These are phyloP conservation scores for Sporothrix protearum DNA, from an alignment of 2,329 filamentous ascomycete species.

Conservation along the genomic window DNA sequence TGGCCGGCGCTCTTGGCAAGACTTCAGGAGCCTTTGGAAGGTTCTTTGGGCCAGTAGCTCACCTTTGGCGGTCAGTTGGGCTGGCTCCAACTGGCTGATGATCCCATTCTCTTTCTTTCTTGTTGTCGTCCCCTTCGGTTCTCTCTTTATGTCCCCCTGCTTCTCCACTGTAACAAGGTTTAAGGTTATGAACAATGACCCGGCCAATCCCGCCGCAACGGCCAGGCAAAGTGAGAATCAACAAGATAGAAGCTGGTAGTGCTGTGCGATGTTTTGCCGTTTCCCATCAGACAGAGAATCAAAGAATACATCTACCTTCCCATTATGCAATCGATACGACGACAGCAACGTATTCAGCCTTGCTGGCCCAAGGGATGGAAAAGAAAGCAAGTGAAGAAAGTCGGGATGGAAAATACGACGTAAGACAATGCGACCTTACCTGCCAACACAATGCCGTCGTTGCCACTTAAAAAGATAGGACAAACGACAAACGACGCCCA, in stretches of 20 bases:
- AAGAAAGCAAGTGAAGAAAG: background rate
- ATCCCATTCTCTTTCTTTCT: background rate
- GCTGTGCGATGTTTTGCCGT: background rate
- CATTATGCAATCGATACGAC: background rate
- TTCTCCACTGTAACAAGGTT: background rate
- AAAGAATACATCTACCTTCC: background rate
- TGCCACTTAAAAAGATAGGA: background rate
- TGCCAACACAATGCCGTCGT: background rate
- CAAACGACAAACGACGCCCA: background rate
- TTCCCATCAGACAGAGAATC: background rate
- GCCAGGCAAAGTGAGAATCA: background rate
- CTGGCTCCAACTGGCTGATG: no score
- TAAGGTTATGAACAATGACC: slow-evolving; percentile 3
- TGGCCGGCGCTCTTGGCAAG: background rate
- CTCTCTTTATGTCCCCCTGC: background rate
- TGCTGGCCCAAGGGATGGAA: background rate
- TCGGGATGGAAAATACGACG: background rate
- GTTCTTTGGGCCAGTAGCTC: background rate
- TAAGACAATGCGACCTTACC: background rate
- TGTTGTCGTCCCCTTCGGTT: background rate
- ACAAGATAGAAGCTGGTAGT: background rate
- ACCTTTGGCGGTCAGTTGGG: background rate
- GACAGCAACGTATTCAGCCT: background rate
- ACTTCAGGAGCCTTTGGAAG: background rate
- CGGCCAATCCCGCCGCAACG: slow-evolving; percentile 4